Percentiles rank a stretch among this genome's conserved stretches.
phyloP scores from a whole-genome alignment of 306 rosid species.

The Pyrus pyrifolia region DNA sequence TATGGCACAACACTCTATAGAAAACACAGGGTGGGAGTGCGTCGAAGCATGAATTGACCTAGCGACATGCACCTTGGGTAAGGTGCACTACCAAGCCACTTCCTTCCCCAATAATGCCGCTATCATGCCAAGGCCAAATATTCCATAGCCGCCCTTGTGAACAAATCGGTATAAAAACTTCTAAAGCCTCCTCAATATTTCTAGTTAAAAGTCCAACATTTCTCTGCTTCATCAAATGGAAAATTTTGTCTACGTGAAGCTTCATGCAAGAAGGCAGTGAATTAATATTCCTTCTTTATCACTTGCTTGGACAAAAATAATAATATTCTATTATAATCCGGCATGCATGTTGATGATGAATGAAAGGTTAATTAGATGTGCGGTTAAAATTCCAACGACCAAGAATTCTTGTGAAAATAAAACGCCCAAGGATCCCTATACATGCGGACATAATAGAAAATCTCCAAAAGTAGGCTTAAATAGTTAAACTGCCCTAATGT shows the following conservation, averaged over 20 bases:
- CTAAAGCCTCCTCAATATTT: too few relatives aligned
- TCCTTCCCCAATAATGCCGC: too few relatives aligned
- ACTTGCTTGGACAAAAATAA: neutral
- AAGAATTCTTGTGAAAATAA: too few relatives aligned
- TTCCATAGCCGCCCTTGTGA: neutral
- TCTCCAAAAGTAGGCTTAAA: neutral
- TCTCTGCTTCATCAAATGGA: neutral
- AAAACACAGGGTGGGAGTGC: too few relatives aligned
- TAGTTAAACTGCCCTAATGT: too few relatives aligned
- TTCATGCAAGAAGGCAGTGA: neutral
- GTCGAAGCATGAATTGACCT: too few relatives aligned
- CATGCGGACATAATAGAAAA: neutral
- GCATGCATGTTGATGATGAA: neutral
- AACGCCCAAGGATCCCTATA: neutral
- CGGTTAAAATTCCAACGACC: too few relatives aligned
- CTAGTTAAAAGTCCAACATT: neutral
- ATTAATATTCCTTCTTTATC: neutral
- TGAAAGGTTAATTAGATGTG: too few relatives aligned
- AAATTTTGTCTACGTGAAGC: neutral
- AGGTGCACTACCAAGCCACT: neutral
- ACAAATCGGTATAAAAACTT: constrained; percentile 1
- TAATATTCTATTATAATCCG: neutral
- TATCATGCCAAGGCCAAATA: neutral
- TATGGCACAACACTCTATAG: too few relatives aligned
- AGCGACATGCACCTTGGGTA: too few relatives aligned